Evolutionary conservation across 129 eudicot species (phyloP), one percentile per base, ranked within the genome.

Genomic region (Apium graveolens): DNA sequence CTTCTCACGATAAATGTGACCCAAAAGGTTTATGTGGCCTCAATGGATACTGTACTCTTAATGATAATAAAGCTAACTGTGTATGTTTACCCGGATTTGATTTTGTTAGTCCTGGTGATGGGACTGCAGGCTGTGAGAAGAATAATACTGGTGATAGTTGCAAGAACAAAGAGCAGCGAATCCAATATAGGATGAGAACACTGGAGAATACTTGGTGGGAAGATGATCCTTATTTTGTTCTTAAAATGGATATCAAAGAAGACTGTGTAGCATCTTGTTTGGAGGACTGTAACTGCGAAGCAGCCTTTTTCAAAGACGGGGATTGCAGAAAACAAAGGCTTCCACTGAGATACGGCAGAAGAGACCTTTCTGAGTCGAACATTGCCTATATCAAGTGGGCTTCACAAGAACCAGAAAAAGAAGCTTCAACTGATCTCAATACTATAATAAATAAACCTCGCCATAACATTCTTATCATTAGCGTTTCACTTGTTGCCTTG

Each of bases 281-380:
- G 39, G 71, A 66, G 75, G 84, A 76, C 76, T 81, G 84, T 14
- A 81, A 68, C 35, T 81, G 80, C 62, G 77, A 76, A 6, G 80
- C 63, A 0, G 77, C 82, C n/a, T 10, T 74, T 1, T 83, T 83
- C 70, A 41, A 27, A 16, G 72, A 78, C 11, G 38, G 48, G 12
- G 32, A 34, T 60, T 74, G 82, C 60, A 38, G 37, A 74, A 74
- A 63, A 70, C 80, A 78, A 41, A 48, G 77, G 48, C 73, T 79
- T 11, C 80, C 82, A 34, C 11, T 83, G 26, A 45, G 77, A 43
- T 82, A 39, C 37, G 82, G 87, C 42, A 71, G 41, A 39, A 42
- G 48, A 38, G 14, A 24, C 0, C 27, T 9, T 5, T 8, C 21
- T 26, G 60, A 53, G 8, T 48, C 71, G 1, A 68, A 8, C 20